A percentile compares a stretch with the other conserved stretches of the same genome.
These are phyloP conservation scores for Penicillium expansum DNA, from an alignment of 2,329 filamentous ascomycete species.

Conservation along the genomic window DNA sequence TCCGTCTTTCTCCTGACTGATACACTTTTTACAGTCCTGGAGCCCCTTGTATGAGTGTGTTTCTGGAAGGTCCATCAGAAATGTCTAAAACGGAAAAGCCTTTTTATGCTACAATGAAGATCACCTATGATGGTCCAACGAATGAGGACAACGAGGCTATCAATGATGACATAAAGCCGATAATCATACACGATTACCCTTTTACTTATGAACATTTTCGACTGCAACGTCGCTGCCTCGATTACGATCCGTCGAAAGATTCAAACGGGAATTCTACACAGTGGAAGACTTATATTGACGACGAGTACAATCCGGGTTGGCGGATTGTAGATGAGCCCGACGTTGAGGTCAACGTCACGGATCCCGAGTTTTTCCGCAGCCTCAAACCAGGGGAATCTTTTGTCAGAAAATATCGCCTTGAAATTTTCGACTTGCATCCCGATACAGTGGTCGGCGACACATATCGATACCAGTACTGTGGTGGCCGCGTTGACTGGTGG, in stretches of 20 bases:
- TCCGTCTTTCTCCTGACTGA: not conserved
- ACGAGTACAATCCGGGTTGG: conserved; percentile 2
- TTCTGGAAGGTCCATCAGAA: conserved; percentile 1
- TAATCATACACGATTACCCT: conserved; percentile 5
- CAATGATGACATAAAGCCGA: conserved; percentile 1
- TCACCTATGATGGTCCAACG: conserved; percentile 2
- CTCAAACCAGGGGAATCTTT: not conserved
- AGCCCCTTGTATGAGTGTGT: conserved; percentile 3
- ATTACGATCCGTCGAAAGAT: conserved; percentile 2
- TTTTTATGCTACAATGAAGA: not conserved
- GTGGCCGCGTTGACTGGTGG: conserved; percentile 7
- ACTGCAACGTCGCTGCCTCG: not conserved
- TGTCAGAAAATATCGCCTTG: not conserved
- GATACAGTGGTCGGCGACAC: conserved; percentile 6
- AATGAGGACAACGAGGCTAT: not conserved
- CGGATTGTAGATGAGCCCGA: conserved; percentile 3
- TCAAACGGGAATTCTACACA: not conserved
- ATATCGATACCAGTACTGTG: conserved; percentile 9
- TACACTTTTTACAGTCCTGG: not conserved
- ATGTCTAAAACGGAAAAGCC: not conserved
- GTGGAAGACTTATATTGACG: conserved; percentile 4
- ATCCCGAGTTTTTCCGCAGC: not conserved
- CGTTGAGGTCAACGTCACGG: conserved; percentile 3
- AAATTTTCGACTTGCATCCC: not conserved
- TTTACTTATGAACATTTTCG: not conserved